Conservation (phyloP, 1,139 yeast species). For the Trichomonascaceae sp. region DNA sequence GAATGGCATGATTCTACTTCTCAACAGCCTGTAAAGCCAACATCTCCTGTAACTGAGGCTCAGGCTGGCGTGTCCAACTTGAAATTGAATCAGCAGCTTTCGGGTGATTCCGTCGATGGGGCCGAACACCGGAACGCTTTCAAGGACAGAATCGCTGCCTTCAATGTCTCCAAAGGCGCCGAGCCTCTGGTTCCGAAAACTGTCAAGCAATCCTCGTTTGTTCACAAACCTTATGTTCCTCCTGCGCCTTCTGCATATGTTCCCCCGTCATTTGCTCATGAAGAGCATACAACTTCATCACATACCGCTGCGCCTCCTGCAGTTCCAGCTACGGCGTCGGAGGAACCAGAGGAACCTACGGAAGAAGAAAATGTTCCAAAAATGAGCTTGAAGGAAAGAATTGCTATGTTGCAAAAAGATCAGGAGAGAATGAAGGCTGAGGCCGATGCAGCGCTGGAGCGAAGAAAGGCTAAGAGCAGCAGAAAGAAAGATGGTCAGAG, state of each 20-base stretch:
- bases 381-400: slow-evolving; percentile 78
- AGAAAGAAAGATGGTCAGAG: slow-evolving; percentile 12
- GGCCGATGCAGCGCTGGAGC: slow-evolving; percentile 56
- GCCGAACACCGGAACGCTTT: slow-evolving; percentile 28
- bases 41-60: not conserved
- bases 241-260: slow-evolving; percentile 40
- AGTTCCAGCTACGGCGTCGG: slow-evolving; percentile 16
- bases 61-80: not conserved
- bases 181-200: slow-evolving; percentile 36
- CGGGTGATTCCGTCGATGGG: slow-evolving; percentile 9
- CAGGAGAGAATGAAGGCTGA: slow-evolving; percentile 79
- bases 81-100: not conserved
- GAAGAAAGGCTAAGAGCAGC: slow-evolving; percentile 50
- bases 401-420: slow-evolving; percentile 72
- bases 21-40: slow-evolving; percentile 6
- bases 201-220: slow-evolving; percentile 33
- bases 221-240: slow-evolving; percentile 22
- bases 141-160: slow-evolving; percentile 41
- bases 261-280: slow-evolving; percentile 15
- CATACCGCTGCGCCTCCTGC: slow-evolving; percentile 9
- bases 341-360: slow-evolving; percentile 18
- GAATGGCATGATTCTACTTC: slow-evolving; percentile 14
- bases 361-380: slow-evolving; percentile 57
- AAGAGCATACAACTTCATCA: not conserved
- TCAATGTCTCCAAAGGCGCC: slow-evolving; percentile 36